Evolutionary conservation across 257 asterid species (phyloP).

Genomic region (Phtheirospermum japonicum): DNA sequence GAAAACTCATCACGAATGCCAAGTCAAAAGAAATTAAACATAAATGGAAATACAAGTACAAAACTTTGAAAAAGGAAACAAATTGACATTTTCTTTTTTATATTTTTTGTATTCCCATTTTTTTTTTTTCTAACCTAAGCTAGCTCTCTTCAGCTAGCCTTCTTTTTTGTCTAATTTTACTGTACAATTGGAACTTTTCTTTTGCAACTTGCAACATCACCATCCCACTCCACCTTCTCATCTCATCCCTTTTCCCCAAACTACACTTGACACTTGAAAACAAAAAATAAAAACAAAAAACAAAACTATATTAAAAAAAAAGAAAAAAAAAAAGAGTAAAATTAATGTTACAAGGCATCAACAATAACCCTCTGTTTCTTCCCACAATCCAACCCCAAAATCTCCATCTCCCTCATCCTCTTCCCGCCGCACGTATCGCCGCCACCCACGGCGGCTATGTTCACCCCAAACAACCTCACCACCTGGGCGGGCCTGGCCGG

Average conservation of each 20-base stretch:
- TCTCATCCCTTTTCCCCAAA: too few relatives aligned
- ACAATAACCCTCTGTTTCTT: slow-evolving; percentile 53
- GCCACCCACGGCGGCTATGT: slow-evolving; percentile 32
- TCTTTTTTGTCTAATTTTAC: slow-evolving; percentile 26
- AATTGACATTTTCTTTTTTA: slow-evolving; percentile 25
- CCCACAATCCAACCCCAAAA: slow-evolving; percentile 34
- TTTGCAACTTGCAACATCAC: slow-evolving; percentile 42
- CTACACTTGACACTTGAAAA: neutral
- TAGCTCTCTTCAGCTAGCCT: slow-evolving; percentile 8
- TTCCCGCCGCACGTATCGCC: slow-evolving; percentile 27
- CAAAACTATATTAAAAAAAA: too few relatives aligned
- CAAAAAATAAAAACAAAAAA: slow-evolving; percentile 6
- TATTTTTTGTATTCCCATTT: slow-evolving; percentile 30
- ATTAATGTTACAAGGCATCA: slow-evolving; percentile 35
- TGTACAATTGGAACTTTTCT: slow-evolving; percentile 36
- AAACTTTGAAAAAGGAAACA: neutral
- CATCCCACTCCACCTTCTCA: too few relatives aligned
- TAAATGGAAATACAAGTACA: neutral
- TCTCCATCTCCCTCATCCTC: slow-evolving; percentile 45
- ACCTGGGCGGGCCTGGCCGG: slow-evolving; percentile 31
- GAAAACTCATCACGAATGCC: too few relatives aligned
- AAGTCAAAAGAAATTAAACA: neutral
- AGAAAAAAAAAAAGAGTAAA: too few relatives aligned
- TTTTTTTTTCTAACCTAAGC: slow-evolving; percentile 23
- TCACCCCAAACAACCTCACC: slow-evolving; percentile 58